Conservation (phyloP, 2,329 filamentous ascomycete species). For the Endoconidiophora laricicola region DNA sequence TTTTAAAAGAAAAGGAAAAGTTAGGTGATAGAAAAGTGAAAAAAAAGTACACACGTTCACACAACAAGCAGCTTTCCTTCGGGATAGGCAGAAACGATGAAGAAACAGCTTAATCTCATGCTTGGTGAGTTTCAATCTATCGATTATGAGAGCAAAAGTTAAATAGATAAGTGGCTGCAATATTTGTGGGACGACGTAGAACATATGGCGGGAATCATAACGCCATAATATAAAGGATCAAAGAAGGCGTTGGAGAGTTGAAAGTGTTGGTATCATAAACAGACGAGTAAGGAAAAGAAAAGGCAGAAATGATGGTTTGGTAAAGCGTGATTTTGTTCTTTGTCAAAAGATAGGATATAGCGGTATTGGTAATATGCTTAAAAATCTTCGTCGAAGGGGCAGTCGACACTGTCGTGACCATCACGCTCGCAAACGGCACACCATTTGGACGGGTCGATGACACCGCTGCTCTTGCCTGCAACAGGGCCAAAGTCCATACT, state of each 20-base stretch:
- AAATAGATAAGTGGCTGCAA: neutral
- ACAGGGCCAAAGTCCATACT: conserved; percentile 50
- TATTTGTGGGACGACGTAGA: neutral
- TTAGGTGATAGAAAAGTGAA: too few relatives aligned
- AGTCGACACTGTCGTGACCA: conserved; percentile 90
- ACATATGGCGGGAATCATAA: neutral
- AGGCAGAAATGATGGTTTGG: neutral
- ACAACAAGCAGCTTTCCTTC: too few relatives aligned
- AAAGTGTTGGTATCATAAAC: conserved; percentile 6
- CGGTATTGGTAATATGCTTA: conserved; percentile 19
- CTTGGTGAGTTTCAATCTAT: too few relatives aligned
- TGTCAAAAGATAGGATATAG: too few relatives aligned
- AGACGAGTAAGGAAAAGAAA: neutral
- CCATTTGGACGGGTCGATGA: conserved; percentile 79
- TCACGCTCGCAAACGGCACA: conserved; percentile 93
- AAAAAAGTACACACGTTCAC: too few relatives aligned
- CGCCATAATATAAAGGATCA: neutral
- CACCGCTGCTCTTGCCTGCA: conserved; percentile 60
- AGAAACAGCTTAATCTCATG: too few relatives aligned
- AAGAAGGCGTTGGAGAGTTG: neutral
- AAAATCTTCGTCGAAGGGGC: conserved; percentile 74
- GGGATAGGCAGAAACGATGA: too few relatives aligned
- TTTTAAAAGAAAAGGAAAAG: too few relatives aligned
- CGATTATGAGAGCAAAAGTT: too few relatives aligned
- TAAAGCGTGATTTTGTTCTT: neutral